phyloP scores from a whole-genome alignment of 257 asterid genomes.

The Przewalskia tangutica region DNA sequence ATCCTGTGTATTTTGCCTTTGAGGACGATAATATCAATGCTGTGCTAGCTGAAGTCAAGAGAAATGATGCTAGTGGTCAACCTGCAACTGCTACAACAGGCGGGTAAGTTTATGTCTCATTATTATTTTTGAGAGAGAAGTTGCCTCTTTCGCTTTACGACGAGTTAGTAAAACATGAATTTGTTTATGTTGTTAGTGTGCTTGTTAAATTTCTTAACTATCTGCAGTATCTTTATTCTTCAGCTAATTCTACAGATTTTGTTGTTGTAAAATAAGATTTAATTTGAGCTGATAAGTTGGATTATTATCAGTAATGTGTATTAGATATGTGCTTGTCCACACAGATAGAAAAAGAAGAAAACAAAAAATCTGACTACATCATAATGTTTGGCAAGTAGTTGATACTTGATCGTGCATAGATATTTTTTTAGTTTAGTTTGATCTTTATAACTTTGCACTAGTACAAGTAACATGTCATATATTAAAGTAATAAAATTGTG shows the following conservation, averaged over 20 bases:
- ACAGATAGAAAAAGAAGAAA: neutral
- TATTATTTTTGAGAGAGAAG: neutral
- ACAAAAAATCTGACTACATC: neutral
- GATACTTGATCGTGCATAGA: neutral
- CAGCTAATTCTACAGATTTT: neutral
- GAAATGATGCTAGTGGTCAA: constrained; percentile 83
- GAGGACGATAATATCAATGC: constrained; percentile 63
- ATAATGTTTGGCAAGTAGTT: neutral
- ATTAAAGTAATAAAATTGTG: neutral
- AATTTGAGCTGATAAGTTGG: neutral
- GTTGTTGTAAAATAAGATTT: neutral
- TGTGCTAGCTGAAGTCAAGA: constrained; percentile 76
- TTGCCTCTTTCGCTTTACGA: neutral
- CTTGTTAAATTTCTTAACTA: neutral
- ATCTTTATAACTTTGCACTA: neutral
- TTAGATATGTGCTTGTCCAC: neutral
- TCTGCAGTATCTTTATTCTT: neutral
- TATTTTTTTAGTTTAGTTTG: neutral
- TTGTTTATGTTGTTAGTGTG: neutral
- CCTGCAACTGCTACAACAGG: constrained; percentile 97
- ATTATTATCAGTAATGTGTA: neutral
- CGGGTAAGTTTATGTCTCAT: constrained; percentile 59
- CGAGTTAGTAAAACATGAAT: neutral
- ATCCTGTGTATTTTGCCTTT: constrained; percentile 92
- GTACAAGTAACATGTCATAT: neutral